Percentiles rank a stretch among this genome's conserved stretches.
Evolutionary conservation across 495 filamentous ascomycete species (phyloP).

Genomic region (Penicillium waksmanii): DNA sequence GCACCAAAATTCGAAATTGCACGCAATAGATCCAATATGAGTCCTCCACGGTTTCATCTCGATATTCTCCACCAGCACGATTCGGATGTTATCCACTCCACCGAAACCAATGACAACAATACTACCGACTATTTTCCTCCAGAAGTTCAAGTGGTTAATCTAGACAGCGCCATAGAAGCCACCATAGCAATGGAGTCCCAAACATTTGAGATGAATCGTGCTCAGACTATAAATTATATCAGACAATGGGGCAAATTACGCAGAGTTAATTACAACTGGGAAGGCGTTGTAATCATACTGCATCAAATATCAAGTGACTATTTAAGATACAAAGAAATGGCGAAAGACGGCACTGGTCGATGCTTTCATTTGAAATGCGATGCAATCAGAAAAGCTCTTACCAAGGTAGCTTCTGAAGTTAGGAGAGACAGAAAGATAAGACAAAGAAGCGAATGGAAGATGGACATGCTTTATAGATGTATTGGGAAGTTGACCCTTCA

Average conservation of each 20-base stretch:
- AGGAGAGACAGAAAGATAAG: background rate
- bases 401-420: background rate
- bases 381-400: background rate
- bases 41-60: background rate
- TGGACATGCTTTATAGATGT: background rate
- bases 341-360: background rate
- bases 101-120: background rate
- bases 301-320: slow-evolving; percentile 1
- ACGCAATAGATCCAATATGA: background rate
- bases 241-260: background rate
- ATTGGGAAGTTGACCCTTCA: background rate
- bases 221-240: background rate
- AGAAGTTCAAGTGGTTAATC: no score
- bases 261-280: background rate
- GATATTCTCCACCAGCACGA: background rate
- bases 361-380: background rate
- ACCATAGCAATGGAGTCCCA: background rate
- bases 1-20: background rate
- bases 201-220: background rate
- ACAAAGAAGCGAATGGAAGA: background rate
- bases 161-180: background rate
- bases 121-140: no score
- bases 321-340: background rate
- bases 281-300: background rate
- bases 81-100: background rate